phyloP scores from a whole-genome alignment of 345 rosid genomes.

The Eucalyptus curtisii region DNA sequence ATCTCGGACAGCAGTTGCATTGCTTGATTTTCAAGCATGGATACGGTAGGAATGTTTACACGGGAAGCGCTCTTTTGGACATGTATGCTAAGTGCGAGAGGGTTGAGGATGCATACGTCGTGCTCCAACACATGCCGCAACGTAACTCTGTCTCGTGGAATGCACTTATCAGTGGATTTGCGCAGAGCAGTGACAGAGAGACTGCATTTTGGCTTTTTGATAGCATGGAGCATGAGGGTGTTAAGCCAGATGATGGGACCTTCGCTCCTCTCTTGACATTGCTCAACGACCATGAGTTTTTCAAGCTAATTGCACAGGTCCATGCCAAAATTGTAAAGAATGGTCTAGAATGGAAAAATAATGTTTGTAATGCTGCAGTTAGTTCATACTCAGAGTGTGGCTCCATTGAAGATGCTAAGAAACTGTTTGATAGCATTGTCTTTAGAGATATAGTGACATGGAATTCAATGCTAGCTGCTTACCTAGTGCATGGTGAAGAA shows the following conservation, averaged over 20 bases:
- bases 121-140: constrained; percentile 31
- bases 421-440: constrained; percentile 39
- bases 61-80: constrained; percentile 59
- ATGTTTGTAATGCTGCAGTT: constrained; percentile 51
- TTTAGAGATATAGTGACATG: constrained; percentile 47
- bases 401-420: constrained; percentile 34
- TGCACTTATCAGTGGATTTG: constrained; percentile 64
- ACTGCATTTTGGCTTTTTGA: constrained; percentile 37
- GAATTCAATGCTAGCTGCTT: constrained; percentile 68
- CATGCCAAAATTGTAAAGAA: constrained; percentile 49
- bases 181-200: constrained; percentile 21
- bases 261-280: constrained; percentile 70
- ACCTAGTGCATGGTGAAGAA: constrained; percentile 31
- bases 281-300: constrained; percentile 35
- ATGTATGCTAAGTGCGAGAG: constrained; percentile 66
- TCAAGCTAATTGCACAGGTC: constrained; percentile 21
- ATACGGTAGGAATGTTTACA: constrained; percentile 29
- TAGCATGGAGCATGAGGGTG: constrained; percentile 43
- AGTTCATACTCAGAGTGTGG: constrained; percentile 59
- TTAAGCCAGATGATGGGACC: constrained; percentile 49
- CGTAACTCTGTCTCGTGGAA: constrained; percentile 66
- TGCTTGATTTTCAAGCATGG: constrained; percentile 36
- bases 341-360: constrained; percentile 29
- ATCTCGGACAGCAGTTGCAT: constrained; percentile 49
- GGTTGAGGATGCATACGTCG: constrained; percentile 33